These are phyloP conservation scores for Sphaerulina populicola DNA, from an alignment of 2,329 filamentous ascomycete genomes.

Conservation along the genomic window DNA sequence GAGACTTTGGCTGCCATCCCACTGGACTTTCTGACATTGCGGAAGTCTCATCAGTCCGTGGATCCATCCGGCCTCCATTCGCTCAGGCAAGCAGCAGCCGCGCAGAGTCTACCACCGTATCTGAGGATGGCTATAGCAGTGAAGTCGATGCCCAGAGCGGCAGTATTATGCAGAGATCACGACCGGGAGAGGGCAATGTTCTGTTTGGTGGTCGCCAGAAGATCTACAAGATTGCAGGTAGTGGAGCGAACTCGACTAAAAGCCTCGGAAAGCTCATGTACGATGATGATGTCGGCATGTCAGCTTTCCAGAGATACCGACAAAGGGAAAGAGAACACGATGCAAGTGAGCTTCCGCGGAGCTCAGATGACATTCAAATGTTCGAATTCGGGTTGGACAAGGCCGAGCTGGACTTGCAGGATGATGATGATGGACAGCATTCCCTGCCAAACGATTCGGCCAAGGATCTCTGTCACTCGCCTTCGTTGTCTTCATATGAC, in stretches of 20 bases:
- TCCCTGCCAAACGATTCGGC: slow-evolving; percentile 41
- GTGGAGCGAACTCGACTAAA: slow-evolving; percentile 32
- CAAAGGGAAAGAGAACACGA: slow-evolving; percentile 48
- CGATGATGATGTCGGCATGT: slow-evolving; percentile 75
- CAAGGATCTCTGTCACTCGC: slow-evolving; percentile 41
- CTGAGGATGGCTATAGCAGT: slow-evolving; percentile 50
- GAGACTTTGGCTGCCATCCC: slow-evolving; percentile 57
- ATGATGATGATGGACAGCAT: slow-evolving; percentile 36
- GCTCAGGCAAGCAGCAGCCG: slow-evolving; percentile 44
- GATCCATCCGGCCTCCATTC: slow-evolving; percentile 52
- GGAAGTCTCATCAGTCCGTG: slow-evolving; percentile 74
- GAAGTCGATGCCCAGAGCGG: slow-evolving; percentile 53
- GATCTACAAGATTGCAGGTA: slow-evolving; percentile 71
- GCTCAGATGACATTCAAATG: slow-evolving; percentile 26
- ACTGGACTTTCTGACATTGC: slow-evolving; percentile 70
- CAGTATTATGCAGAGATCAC: slow-evolving; percentile 75
- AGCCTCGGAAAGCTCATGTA: slow-evolving; percentile 66
- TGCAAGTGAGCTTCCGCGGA: slow-evolving; percentile 29
- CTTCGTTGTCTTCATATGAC: slow-evolving; percentile 55
- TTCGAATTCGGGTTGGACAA: slow-evolving; percentile 31
- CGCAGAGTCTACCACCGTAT: slow-evolving; percentile 56
- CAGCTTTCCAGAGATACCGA: slow-evolving; percentile 72
- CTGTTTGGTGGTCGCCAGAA: slow-evolving; percentile 94
- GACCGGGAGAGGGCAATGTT: slow-evolving; percentile 81
- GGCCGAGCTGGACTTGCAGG: slow-evolving; percentile 33